Evolutionary conservation across 1,139 yeast species (phyloP).

Genomic region (Scheffersomyces cryptocercus): DNA sequence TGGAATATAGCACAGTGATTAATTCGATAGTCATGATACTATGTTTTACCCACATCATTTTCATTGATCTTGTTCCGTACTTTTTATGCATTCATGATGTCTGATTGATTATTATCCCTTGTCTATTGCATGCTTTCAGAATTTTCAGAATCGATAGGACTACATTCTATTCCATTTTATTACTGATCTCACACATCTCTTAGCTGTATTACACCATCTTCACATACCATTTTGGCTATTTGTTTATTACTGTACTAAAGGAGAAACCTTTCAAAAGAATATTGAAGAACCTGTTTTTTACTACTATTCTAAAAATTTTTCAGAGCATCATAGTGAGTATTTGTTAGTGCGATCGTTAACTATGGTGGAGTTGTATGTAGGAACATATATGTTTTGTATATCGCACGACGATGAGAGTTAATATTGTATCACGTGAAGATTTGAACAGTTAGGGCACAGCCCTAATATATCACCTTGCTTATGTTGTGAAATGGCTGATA

Average conservation of each 20-base stretch:
- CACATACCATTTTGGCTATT: constrained; percentile 1
- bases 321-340: neutral
- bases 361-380: neutral
- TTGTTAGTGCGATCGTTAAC: constrained; percentile 1
- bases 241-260: constrained; percentile 1
- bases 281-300: neutral
- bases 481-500: no score
- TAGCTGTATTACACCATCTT: no score
- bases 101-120: no score
- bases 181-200: no score
- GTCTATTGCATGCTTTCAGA: no score
- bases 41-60: no score
- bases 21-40: no score
- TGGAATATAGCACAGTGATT: no score
- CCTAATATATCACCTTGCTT: neutral
- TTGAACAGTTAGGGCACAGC: neutral
- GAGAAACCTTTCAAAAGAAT: neutral
- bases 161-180: no score
- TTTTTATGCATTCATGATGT: no score
- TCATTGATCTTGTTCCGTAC: no score
- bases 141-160: no score
- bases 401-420: neutral
- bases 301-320: constrained; percentile 1
- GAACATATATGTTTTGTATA: neutral
- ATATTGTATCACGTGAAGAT: neutral